Evolutionary conservation across 805 yeast species (phyloP), one percentile per base, ranked within the genome.

Genomic region (Candida verbasci): DNA sequence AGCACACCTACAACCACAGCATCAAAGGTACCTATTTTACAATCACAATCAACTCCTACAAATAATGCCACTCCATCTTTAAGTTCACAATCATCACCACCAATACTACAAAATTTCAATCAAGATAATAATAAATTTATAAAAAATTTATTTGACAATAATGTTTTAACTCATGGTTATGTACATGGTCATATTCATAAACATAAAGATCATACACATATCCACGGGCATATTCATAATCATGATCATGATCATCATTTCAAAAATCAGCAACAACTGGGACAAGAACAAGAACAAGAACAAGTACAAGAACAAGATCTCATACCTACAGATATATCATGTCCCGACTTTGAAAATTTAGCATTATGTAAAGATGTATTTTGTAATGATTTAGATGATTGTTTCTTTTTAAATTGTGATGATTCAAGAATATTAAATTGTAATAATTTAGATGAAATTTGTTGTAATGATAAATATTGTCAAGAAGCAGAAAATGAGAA

Each of bases 181-280:
- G 78, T 78, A 12, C 85, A 78, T 55, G 85, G 85, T 3, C 85
- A 78, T 47, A 76, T 78, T 15, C 84, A 78, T 55, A 76, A 74
- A 47, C 80, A 75, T 50, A 65, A 70, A 39, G 77, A 75, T 47
- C 72, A 78, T 48, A 76, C 82, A 6, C 78, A 77, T 46, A 76
- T 78, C 24, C 84, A 78, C 49, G 85, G 85, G n/a, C 85, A 78
- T 49, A 72, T 78, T 21, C 85, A 78, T 48, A 75, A 65, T 42
- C 70, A 65, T 37, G 69, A 62, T 36, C 67, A 64, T 33, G 51
- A 43, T 24, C 37, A 37, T 15, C 38, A 38, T 30, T 34, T 31
- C 29, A 25, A 28, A 10, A 27, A 11, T 15, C 27, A 9, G 24
- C 24, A 31, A 10, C 4, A 20, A 12, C 38, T 17, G 35, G 5